phyloP scores from a whole-genome alignment of 2,329 filamentous ascomycete genomes.

The Chaetomiaceae sp. region DNA sequence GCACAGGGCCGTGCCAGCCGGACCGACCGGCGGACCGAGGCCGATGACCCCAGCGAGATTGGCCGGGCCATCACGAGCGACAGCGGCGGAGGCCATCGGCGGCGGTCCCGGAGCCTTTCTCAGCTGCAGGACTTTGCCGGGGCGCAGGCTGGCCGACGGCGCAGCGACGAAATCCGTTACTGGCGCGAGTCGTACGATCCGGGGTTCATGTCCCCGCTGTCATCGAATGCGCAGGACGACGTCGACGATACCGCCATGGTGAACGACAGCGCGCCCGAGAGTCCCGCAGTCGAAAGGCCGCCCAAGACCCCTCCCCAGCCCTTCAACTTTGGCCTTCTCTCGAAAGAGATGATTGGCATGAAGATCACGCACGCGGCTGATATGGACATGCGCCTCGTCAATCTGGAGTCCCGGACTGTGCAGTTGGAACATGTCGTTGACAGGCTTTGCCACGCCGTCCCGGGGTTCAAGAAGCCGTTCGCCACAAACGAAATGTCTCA shows the following conservation, averaged over 20 bases:
- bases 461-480: constrained; percentile 35
- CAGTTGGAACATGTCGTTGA: constrained; percentile 51
- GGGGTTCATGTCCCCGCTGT: constrained; percentile 47
- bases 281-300: constrained; percentile 30
- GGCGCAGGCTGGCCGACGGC: constrained; percentile 39
- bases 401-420: constrained; percentile 48
- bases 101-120: constrained; percentile 57
- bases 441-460: constrained; percentile 45
- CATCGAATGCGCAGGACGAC: constrained; percentile 35
- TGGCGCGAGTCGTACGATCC: constrained; percentile 59
- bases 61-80: constrained; percentile 60
- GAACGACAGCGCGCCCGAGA: constrained; percentile 32
- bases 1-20: constrained; percentile 45
- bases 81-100: constrained; percentile 36
- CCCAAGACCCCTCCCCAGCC: constrained; percentile 44
- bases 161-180: constrained; percentile 61
- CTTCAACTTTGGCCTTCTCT: constrained; percentile 51
- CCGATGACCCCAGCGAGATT: constrained; percentile 50
- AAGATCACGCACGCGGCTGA: constrained; percentile 54
- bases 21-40: constrained; percentile 15
- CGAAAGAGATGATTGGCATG: constrained; percentile 49
- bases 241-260: constrained; percentile 31
- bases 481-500: constrained; percentile 28
- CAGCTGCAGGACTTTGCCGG: constrained; percentile 44
- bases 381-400: constrained; percentile 49